These are phyloP conservation scores for Planoprotostelium fungivorum DNA, from an alignment of 78 protist species.

Conservation along the genomic window DNA sequence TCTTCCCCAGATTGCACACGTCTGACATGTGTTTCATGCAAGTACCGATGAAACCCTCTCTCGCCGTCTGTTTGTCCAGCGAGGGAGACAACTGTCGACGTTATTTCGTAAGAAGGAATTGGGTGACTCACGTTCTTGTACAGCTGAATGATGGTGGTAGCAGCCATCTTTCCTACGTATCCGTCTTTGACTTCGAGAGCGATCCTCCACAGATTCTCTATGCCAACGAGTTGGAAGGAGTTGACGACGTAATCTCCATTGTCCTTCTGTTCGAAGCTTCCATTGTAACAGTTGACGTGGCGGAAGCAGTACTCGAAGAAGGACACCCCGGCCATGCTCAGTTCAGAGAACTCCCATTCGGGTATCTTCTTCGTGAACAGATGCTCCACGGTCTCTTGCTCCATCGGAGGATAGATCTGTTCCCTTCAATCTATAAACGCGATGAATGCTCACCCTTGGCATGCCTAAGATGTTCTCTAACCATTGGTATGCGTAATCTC, in stretches of 20 bases:
- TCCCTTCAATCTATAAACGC: not conserved
- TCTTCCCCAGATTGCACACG: too few relatives aligned
- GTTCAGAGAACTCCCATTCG: not conserved
- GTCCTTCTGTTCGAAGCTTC: not conserved
- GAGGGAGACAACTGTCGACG: not conserved
- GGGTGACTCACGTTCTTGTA: conserved; percentile 24
- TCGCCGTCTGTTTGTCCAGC: not conserved
- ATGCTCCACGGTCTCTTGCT: conserved; percentile 6
- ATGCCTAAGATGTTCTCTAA: not conserved
- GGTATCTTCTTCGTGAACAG: conserved; percentile 8
- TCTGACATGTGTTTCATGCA: not conserved
- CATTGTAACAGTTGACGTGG: not conserved
- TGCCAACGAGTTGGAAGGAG: conserved; percentile 26
- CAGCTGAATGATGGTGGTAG: conserved; percentile 20
- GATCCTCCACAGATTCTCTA: conserved; percentile 59
- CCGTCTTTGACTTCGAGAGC: conserved; percentile 36
- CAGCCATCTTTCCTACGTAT: conserved; percentile 39
- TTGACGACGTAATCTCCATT: not conserved
- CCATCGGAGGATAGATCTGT: not conserved
- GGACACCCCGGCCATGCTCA: not conserved
- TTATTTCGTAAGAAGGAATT: not conserved
- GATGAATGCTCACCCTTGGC: not conserved
- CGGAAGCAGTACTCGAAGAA: not conserved
- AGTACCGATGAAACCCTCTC: not conserved
- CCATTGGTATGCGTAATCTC: not conserved